phyloP scores from a whole-genome alignment of 495 filamentous ascomycete genomes.

The Neurospora sp. region DNA sequence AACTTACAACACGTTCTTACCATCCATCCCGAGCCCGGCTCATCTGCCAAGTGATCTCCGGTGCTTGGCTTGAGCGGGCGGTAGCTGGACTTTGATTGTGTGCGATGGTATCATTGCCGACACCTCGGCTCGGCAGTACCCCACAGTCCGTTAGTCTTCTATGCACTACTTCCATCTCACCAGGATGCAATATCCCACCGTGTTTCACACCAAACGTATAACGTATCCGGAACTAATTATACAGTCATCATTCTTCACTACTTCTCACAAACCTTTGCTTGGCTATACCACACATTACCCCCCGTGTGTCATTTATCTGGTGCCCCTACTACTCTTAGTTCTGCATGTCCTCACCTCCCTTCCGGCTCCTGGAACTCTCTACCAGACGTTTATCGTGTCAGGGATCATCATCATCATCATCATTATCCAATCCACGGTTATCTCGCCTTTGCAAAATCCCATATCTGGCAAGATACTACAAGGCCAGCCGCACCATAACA shows the following conservation, averaged over 20 bases:
- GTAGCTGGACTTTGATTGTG: background rate
- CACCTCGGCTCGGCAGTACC: background rate
- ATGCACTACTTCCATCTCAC: background rate
- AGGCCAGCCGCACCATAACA: background rate
- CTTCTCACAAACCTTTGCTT: background rate
- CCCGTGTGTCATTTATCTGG: background rate
- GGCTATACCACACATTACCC: background rate
- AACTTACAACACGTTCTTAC: background rate
- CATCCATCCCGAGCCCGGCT: background rate
- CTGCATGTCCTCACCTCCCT: background rate
- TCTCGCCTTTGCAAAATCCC: background rate
- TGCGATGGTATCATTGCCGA: background rate
- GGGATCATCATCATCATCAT: background rate
- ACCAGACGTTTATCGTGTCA: background rate
- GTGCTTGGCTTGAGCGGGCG: background rate
- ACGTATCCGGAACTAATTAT: background rate
- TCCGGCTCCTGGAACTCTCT: background rate
- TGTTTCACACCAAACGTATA: background rate
- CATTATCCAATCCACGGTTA: background rate
- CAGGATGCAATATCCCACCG: background rate
- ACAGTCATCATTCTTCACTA: background rate
- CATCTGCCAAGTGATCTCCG: background rate
- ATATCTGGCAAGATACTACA: background rate
- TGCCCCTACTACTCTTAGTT: background rate
- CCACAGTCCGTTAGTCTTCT: background rate